A percentile compares a stretch with the other conserved stretches of the same genome.
These are phyloP conservation scores for Byssothecium circinans DNA, from an alignment of 2,329 filamentous ascomycete genomes.

Conservation along the genomic window DNA sequence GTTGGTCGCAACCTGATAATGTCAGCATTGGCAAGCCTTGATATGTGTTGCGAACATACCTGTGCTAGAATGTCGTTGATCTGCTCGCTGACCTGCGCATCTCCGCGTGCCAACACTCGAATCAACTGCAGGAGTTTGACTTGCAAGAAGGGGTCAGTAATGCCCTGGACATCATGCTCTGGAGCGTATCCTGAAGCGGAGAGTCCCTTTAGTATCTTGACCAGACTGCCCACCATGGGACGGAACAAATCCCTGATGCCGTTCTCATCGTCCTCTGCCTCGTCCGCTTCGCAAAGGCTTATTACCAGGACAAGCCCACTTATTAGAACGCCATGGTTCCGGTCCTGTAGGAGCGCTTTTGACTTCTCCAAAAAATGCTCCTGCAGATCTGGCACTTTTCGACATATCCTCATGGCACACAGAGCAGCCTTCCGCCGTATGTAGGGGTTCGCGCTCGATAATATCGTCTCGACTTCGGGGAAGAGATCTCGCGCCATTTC, in stretches of 20 bases:
- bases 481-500: slow-evolving; percentile 99
- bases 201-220: slow-evolving; percentile 87
- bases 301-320: slow-evolving; percentile 90
- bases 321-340: slow-evolving; percentile 93
- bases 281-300: slow-evolving; percentile 92
- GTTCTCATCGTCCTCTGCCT: slow-evolving; percentile 86
- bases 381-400: slow-evolving; percentile 94
- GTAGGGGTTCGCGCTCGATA: slow-evolving; percentile 96
- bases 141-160: slow-evolving; percentile 96
- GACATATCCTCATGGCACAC: slow-evolving; percentile 98
- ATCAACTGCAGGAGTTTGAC: slow-evolving; percentile 91
- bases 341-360: slow-evolving; percentile 80
- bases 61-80: slow-evolving; percentile 98
- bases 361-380: slow-evolving; percentile 98
- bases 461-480: slow-evolving; percentile 87
- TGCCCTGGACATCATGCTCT: slow-evolving; percentile 96
- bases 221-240: slow-evolving; percentile 78
- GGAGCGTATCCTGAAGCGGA: slow-evolving; percentile 96
- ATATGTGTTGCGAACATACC: slow-evolving; percentile 23
- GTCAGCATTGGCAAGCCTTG: slow-evolving; percentile 13
- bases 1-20: slow-evolving; percentile 77
- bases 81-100: slow-evolving; percentile 86
- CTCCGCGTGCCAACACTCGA: slow-evolving; percentile 82
- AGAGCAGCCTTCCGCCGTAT: slow-evolving; percentile 94
- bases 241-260: slow-evolving; percentile 90